Percentiles rank a stretch among this genome's conserved stretches.
phyloP scores from a whole-genome alignment of 345 rosid genomes.

The Nasturtium officinale region DNA sequence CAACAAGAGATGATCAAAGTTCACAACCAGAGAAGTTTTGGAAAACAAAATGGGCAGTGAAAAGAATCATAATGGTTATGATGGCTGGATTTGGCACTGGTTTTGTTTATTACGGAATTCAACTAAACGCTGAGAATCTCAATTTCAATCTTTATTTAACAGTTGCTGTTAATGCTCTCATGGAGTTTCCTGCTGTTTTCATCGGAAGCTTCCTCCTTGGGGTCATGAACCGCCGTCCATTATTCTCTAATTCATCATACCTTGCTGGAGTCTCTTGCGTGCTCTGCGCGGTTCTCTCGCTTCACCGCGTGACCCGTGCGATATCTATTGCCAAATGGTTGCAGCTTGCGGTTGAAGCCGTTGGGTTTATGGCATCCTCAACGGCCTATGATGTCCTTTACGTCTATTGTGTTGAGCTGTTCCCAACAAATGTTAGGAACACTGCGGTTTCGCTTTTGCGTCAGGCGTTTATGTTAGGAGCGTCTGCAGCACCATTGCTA shows the following conservation, averaged over 20 bases:
- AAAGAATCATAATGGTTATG: conserved; percentile 57
- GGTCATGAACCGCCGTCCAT: conserved; percentile 55
- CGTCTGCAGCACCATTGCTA: conserved; percentile 64
- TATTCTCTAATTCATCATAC: conserved; percentile 54
- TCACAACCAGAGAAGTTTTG: conserved; percentile 50
- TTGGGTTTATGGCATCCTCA: conserved; percentile 76
- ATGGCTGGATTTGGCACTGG: conserved; percentile 65
- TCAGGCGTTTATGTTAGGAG: conserved; percentile 73
- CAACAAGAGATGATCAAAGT: conserved; percentile 1
- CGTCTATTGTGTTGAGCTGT: conserved; percentile 69
- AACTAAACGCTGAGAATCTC: conserved; percentile 71
- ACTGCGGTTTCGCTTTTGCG: conserved; percentile 62
- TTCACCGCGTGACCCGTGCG: background rate
- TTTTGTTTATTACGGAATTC: conserved; percentile 74
- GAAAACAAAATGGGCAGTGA: conserved; percentile 67
- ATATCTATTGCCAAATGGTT: conserved; percentile 51
- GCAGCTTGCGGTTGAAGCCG: conserved; percentile 53
- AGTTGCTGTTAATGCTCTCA: conserved; percentile 60
- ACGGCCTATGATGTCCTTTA: conserved; percentile 60
- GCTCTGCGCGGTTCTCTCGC: conserved; percentile 60
- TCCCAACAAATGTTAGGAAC: conserved; percentile 76
- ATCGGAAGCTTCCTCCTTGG: conserved; percentile 54
- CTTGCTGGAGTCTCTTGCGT: conserved; percentile 55
- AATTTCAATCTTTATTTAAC: conserved; percentile 62
- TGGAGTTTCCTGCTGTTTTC: conserved; percentile 80